phyloP scores from a whole-genome alignment of 2,329 filamentous ascomycete species.

The Aureobasidium pullulans region DNA sequence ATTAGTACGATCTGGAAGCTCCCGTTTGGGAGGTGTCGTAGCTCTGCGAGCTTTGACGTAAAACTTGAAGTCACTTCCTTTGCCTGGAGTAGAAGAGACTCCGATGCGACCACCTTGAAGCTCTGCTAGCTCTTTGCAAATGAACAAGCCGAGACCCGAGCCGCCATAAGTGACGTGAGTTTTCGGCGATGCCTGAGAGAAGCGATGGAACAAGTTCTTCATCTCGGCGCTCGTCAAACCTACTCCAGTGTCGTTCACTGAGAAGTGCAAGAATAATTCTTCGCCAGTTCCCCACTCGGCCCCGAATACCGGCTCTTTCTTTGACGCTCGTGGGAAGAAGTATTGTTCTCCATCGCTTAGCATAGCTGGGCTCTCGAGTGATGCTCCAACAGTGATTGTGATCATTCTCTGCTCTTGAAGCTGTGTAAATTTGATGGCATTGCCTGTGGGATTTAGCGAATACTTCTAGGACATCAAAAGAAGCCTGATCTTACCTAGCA shows the following conservation, averaged over 20 bases:
- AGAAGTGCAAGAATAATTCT: slow-evolving; percentile 29
- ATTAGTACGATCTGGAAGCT: neutral
- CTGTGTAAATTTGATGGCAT: slow-evolving; percentile 42
- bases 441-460: slow-evolving; percentile 23
- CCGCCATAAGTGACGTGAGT: slow-evolving; percentile 63
- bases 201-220: slow-evolving; percentile 54
- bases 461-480: neutral
- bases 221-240: slow-evolving; percentile 29
- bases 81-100: slow-evolving; percentile 47
- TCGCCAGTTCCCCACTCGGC: slow-evolving; percentile 30
- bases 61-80: slow-evolving; percentile 59
- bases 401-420: slow-evolving; percentile 28
- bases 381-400: slow-evolving; percentile 32
- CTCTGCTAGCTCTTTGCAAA: slow-evolving; percentile 59
- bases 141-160: slow-evolving; percentile 61
- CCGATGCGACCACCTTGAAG: slow-evolving; percentile 62
- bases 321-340: slow-evolving; percentile 23
- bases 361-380: slow-evolving; percentile 25
- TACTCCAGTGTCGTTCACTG: slow-evolving; percentile 30
- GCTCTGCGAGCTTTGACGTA: slow-evolving; percentile 53
- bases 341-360: slow-evolving; percentile 27
- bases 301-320: neutral
- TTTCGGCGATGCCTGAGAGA: slow-evolving; percentile 59
- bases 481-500: slow-evolving; percentile 20
- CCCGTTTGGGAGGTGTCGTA: neutral